Evolutionary conservation across 2,329 filamentous ascomycete species (phyloP).

Genomic region (Microcyclosporella mali): DNA sequence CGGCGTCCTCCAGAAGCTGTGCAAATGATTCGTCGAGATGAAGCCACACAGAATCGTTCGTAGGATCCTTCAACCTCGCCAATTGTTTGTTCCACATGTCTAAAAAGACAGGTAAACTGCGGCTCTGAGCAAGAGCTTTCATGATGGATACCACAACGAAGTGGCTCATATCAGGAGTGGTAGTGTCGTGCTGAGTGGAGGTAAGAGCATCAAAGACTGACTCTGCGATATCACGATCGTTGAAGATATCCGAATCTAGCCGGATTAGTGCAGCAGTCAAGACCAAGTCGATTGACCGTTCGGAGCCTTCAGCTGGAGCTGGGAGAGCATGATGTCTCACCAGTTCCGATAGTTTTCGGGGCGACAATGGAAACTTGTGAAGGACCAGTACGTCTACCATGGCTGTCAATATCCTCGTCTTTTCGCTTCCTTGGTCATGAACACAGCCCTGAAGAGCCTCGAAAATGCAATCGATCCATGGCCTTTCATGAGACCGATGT

Average conservation of each 20-base stretch:
- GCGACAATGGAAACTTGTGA: conserved; percentile 14
- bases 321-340: conserved; percentile 10
- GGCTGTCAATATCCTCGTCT: conserved; percentile 18
- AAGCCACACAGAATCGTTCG: conserved; percentile 18
- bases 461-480: conserved; percentile 42
- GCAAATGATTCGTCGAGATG: conserved; percentile 17
- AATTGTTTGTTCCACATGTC: conserved; percentile 27
- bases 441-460: conserved; percentile 32
- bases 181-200: background rate
- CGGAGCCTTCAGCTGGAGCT: background rate
- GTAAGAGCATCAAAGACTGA: conserved; percentile 5
- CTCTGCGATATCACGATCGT: conserved; percentile 20
- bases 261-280: conserved; percentile 40
- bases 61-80: background rate
- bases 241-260: conserved; percentile 44
- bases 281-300: conserved; percentile 32
- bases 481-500: conserved; percentile 35
- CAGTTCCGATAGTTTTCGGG: conserved; percentile 12
- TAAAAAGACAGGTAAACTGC: conserved; percentile 25
- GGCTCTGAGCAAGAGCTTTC: conserved; percentile 24
- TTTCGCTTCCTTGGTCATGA: conserved; percentile 8
- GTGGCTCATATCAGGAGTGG: conserved; percentile 4
- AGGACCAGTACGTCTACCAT: conserved; percentile 23
- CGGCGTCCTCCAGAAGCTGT: conserved; percentile 16
- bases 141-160: conserved; percentile 27